Evolutionary conservation across 176 grass and related monocot species (phyloP), one percentile per base, ranked within the genome.

Genomic region (Hordeum marinum): DNA sequence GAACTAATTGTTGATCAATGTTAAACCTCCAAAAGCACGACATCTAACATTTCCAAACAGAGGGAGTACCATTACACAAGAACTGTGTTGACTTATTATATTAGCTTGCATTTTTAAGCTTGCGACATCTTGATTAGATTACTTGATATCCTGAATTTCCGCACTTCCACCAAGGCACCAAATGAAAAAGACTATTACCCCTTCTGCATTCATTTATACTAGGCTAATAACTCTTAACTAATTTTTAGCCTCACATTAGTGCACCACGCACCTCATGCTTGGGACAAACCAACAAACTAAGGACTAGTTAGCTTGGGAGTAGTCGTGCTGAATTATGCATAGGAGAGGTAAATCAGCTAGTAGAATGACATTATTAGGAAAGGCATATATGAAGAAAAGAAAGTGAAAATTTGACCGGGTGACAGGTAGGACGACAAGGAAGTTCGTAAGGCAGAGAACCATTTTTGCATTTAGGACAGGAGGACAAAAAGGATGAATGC

Each of bases 31-130:
- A 2, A 72, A 43, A 72, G 40, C 43, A 6, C 42, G n/a, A 13
- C 40, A 9, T 72, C 69, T 72, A 15, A 45, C n/a, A 72, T 72
- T 72, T 72, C 21, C 23, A 72, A 72, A 72, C 23, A 8, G 39
- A 72, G 11, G n/a, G 23, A 72, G 4, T 46, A 72, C 40, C 40
- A 72, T 43, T 6, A 59, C 48, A 71, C 26, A 60, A 72, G 5
- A 59, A 73, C 21, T 45, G 7, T 4, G n/a, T 61, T 40, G 37
- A 1, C 43, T 32, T 20, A 26, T 45, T 46, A 61, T 9, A 48
- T 80, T 48, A 15, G 41, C 17, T 66, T 66, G 39, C 45, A 75
- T 31, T 73, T 83, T 63, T 9, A 83, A 75, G 39, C n/a, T 63
- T 3, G 2, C 17, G 9, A 43, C 55, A 68, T 68, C 10, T n/a